Evolutionary conservation across 352 stramenopile species (phyloP), one percentile per base, ranked within the genome.

Genomic region (Phytophthora brassicae): DNA sequence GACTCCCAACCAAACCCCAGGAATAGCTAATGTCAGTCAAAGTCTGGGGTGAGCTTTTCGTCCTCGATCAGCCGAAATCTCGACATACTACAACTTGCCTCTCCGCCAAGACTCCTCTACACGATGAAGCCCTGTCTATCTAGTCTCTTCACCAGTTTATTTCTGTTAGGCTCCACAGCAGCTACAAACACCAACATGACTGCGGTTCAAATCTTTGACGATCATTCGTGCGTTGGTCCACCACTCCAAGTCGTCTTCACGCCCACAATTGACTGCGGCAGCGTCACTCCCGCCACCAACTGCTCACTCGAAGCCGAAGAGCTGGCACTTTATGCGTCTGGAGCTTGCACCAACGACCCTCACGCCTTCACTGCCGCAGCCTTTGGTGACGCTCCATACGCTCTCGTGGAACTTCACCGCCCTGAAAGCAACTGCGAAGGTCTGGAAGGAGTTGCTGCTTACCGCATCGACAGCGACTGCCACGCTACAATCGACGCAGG

Each of bases 211-310:
- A 22, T 57, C 17, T 69, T 57, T 39, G 54, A 70, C 55, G 60
- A 52, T 0, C 31, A 57, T 20, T 66, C 54, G 39, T 66, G 60
- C 46, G 26, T 44, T n/a, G 60, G 45, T 19, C 31, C 49, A 9
- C 65, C 60, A 3, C 41, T 66, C 19, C 65, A 70, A 52, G 24
- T 66, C 23, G 39, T 66, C 2, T 69, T 73, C 46, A 69, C 20
- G 16, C 49, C 53, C n/a, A 46, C 57, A 3, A 16, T 17, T 13
- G 39, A 53, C 56, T 73, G 60, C 41, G 62, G 43, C 31, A 59
- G 23, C 8, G 6, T 56, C 36, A 35, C 6, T 0, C 1, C 38
- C 8, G 24, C 44, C 39, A 6, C 23, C 5, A n/a, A 49, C n/a
- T 70, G 60, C 41, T 62, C 49, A 4, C 19, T 60, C 0, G 60